Evolutionary conservation across 345 rosid species (phyloP), one percentile per base, ranked within the genome.

Genomic region (Erysimum cheiranthoides): DNA sequence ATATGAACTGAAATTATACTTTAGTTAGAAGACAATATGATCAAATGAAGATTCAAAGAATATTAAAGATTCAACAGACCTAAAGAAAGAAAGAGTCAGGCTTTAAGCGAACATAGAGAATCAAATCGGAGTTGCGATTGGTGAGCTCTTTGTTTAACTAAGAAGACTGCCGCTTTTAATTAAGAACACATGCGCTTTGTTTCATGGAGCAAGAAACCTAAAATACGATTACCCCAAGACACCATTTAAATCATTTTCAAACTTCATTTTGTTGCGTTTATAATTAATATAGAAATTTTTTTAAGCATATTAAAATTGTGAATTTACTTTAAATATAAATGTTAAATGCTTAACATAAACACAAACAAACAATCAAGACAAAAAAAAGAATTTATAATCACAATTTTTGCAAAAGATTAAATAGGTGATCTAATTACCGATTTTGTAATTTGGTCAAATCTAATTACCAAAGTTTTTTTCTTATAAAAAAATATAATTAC

Each of bases 171-270:
- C 34, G 18, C 62, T 58, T 47, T 78, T 49, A 52, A 4, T 3
- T 31, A 61, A 47, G 13, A 69, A 61, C 75, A 62, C 75, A 76
- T 76, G 75, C 42, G n/a, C 75, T 76, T 69, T 75, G 58, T 78
- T 73, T 49, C 31, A 16, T 45, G n/a, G 35, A 66, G 59, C 73
- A 67, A 73, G 73, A 71, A 66, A 78, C 70, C 59, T 10, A 73
- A 70, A 57, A 43, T 36, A 71, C 5, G 68, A 63, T 62, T 76
- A 70, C 10, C 59, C 8, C 39, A 40, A 61, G 58, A 70, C 38
- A 54, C 58, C 27, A 34, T 7, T 38, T 5, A 16, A 38, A 65
- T 34, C 25, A 21, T 50, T 47, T 8, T 18, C 6, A 49, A 49
- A 49, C 5, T 49, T 18, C 16, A 13, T 8, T 17, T 16, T 18